phyloP scores from a whole-genome alignment of 768 basidiomycete genomes.

The Gelatoporia subvermispora region DNA sequence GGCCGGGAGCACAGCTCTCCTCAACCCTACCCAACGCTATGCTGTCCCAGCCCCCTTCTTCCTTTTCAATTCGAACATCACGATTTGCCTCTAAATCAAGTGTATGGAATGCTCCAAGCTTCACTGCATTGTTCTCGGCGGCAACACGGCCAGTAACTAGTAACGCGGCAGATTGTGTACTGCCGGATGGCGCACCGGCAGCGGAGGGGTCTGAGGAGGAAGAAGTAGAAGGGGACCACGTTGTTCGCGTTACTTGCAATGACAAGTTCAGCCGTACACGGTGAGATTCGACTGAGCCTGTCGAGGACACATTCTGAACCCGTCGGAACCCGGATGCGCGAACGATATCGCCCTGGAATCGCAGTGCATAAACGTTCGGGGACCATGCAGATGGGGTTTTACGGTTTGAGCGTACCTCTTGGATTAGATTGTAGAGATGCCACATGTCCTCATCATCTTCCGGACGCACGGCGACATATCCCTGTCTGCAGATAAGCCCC shows the following conservation, averaged over 20 bases:
- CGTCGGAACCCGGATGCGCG: slow-evolving; percentile 87
- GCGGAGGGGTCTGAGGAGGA: slow-evolving; percentile 34
- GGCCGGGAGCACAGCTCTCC: slow-evolving; percentile 88
- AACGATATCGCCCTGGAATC: slow-evolving; percentile 65
- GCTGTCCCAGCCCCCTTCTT: slow-evolving; percentile 81
- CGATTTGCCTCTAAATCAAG: slow-evolving; percentile 90
- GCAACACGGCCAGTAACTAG: slow-evolving; percentile 86
- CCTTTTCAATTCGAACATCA: slow-evolving; percentile 86
- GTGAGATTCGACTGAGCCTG: slow-evolving; percentile 91
- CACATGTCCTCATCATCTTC: slow-evolving; percentile 99
- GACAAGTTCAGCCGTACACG: slow-evolving; percentile 84
- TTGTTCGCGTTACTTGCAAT: slow-evolving; percentile 69
- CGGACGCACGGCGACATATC: slow-evolving; percentile 89
- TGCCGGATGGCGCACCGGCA: slow-evolving; percentile 31
- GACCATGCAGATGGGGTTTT: too few relatives aligned
- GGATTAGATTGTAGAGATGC: slow-evolving; percentile 97
- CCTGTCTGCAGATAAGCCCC: slow-evolving; percentile 41
- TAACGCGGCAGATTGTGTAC: slow-evolving; percentile 49
- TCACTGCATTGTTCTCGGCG: slow-evolving; percentile 84
- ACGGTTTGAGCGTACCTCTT: slow-evolving; percentile 47
- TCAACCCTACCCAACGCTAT: slow-evolving; percentile 75
- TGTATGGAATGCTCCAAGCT: slow-evolving; percentile 91
- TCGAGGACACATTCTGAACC: slow-evolving; percentile 84
- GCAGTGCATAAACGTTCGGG: slow-evolving; percentile 9
- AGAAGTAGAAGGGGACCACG: slow-evolving; percentile 70